These are phyloP conservation scores for Phoma sp. DNA, from an alignment of 2,329 filamentous ascomycete species.

Conservation along the genomic window DNA sequence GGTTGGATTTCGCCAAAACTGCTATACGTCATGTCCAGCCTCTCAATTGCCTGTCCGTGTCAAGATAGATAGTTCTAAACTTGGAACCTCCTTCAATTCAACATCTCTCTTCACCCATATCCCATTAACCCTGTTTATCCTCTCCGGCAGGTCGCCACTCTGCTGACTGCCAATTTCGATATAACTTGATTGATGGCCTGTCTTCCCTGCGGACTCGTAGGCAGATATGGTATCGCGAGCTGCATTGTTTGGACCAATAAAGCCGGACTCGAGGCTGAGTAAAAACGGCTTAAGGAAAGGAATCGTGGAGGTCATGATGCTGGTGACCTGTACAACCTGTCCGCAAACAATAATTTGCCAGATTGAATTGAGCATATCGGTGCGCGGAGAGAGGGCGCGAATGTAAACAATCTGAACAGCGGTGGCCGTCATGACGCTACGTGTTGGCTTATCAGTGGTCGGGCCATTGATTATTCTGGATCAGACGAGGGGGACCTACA, in stretches of 20 bases:
- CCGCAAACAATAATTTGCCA: not conserved
- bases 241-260: not conserved
- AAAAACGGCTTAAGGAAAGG: not conserved
- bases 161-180: not conserved
- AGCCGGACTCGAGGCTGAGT: not conserved
- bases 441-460: not conserved
- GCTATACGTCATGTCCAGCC: no score
- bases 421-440: not conserved
- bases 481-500: not conserved
- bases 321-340: not conserved
- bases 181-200: not conserved
- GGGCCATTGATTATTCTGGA: not conserved
- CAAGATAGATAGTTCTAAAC: no score
- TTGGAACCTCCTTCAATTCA: no score
- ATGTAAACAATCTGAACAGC: not conserved
- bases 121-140: not conserved
- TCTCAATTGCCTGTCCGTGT: no score
- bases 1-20: no score
- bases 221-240: not conserved
- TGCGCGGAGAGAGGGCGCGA: not conserved
- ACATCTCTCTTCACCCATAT: not conserved
- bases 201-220: not conserved
- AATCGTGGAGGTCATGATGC: not conserved
- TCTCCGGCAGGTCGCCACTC: not conserved
- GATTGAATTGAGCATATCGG: not conserved